Conservation (phyloP, 1,284 basidiomycete species). For the Trichosporon faecale region DNA sequence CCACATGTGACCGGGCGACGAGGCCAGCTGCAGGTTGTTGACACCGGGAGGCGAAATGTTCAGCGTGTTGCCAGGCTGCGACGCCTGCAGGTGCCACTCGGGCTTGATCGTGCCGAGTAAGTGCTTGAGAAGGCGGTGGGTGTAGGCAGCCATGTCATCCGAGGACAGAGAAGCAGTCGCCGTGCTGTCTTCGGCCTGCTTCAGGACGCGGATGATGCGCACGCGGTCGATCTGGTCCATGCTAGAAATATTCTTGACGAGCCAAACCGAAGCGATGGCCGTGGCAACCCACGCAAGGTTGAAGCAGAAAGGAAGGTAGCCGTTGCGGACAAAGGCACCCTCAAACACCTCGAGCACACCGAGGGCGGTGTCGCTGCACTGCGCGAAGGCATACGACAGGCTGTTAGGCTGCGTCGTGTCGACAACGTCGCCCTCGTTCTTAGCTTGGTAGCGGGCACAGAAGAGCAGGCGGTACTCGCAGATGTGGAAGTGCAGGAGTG, state of each 20-base stretch:
- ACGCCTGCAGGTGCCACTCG: slow-evolving; percentile 13
- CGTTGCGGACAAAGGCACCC: slow-evolving; percentile 28
- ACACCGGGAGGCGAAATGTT: background rate
- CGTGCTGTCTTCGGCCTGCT: slow-evolving; percentile 23
- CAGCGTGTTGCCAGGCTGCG: background rate
- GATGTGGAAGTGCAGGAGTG: slow-evolving; percentile 33
- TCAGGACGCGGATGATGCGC: slow-evolving; percentile 25
- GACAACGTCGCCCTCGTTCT: slow-evolving; percentile 16
- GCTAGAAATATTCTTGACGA: slow-evolving; percentile 34
- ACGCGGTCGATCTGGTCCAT: slow-evolving; percentile 29
- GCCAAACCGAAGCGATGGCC: slow-evolving; percentile 32
- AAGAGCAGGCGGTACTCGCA: slow-evolving; percentile 33
- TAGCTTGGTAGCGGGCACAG: slow-evolving; percentile 24
- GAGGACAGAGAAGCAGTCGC: slow-evolving; percentile 24
- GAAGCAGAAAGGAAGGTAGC: slow-evolving; percentile 31
- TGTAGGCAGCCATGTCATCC: slow-evolving; percentile 37
- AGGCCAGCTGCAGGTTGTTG: slow-evolving; percentile 3
- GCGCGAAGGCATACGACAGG: slow-evolving; percentile 27
- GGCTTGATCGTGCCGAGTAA: slow-evolving; percentile 25
- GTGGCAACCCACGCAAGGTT: slow-evolving; percentile 31
- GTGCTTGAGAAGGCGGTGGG: slow-evolving; percentile 33
- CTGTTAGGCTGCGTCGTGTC: slow-evolving; percentile 24
- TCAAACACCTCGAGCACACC: slow-evolving; percentile 27
- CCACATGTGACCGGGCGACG: slow-evolving; percentile 17
- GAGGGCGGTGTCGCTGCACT: slow-evolving; percentile 30